Evolutionary conservation across 75 land plant species (phyloP), one percentile per base, ranked within the genome.

Genomic region (Ceratopteris richardii): DNA sequence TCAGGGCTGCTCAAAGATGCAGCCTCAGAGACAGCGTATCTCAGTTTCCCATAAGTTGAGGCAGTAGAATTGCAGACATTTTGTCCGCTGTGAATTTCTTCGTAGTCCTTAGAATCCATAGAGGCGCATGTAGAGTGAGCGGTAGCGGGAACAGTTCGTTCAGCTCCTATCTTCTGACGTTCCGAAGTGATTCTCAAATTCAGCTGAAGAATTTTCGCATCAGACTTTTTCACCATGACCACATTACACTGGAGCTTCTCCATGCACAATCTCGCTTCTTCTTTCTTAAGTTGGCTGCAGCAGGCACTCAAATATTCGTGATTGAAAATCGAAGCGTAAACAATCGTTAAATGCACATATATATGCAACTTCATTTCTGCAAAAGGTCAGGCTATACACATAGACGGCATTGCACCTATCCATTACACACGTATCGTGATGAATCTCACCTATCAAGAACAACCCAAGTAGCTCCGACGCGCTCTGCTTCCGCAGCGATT

Each of bases 1-100:
- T 91, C 97, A 24, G 97, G 97, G 54, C 93, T 92, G 44, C 88
- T 84, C 21, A 85, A 85, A 56, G 85, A 79, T 2, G 77, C 80
- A 63, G 24, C 52, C 46, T 84, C 82, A 10, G 61, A 31, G 23
- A 50, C 29, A 14, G 48, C 13, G 17, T 55, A 65, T 16, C 26
- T 2, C 16, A 29, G 14, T 14, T 33, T 57, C 16, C 12, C 39
- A 13, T 29, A 14, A 31, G 5, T 29, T 2, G 39, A 29, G 31
- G 31, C 37, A 33, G 3, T 3, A n/a, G n/a, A n/a, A 9, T 33
- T 33, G 9, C 37, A 4, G 37, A 33, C 9, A 33, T 3, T 33
- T 4, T n/a, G 12, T 33, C 47, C 27, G 14, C 22, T 6, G 9
- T 28, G 21, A 20, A n/a, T 46, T 4, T 3, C 18, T 42, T 2